A percentile compares a stretch with the other conserved stretches of the same genome.
Evolutionary conservation across 306 rosid genomes (phyloP).

Genomic region (Fragaria ananassa): DNA sequence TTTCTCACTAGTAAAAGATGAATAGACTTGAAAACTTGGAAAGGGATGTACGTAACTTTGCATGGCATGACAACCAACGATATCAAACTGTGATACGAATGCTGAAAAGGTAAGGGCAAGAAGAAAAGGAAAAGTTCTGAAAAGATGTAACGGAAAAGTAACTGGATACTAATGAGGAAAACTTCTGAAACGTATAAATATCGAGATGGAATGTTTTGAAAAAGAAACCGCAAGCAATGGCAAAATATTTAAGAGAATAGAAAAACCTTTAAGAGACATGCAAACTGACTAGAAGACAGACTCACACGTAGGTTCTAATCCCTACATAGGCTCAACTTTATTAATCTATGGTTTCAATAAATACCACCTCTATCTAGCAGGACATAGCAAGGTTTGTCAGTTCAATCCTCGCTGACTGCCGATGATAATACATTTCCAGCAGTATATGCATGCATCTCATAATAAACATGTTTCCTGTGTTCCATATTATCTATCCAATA

Average conservation of each 20-base stretch:
- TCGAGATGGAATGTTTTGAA: background rate
- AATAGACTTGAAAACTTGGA: background rate
- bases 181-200: background rate
- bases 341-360: conserved; percentile 4
- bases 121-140: background rate
- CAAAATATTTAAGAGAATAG: background rate
- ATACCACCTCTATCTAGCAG: background rate
- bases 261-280: background rate
- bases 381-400: background rate
- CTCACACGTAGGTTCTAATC: background rate
- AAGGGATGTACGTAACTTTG: background rate
- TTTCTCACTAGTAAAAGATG: background rate
- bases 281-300: conserved; percentile 1
- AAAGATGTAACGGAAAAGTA: background rate
- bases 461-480: background rate
- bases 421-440: background rate
- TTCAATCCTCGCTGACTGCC: background rate
- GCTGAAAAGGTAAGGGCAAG: background rate
- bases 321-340: background rate
- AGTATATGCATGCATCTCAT: background rate
- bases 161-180: background rate
- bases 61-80: background rate
- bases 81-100: background rate
- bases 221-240: background rate
- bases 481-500: background rate